phyloP scores from a whole-genome alignment of 1,284 basidiomycete genomes.

The Heterobasidion occidentale region DNA sequence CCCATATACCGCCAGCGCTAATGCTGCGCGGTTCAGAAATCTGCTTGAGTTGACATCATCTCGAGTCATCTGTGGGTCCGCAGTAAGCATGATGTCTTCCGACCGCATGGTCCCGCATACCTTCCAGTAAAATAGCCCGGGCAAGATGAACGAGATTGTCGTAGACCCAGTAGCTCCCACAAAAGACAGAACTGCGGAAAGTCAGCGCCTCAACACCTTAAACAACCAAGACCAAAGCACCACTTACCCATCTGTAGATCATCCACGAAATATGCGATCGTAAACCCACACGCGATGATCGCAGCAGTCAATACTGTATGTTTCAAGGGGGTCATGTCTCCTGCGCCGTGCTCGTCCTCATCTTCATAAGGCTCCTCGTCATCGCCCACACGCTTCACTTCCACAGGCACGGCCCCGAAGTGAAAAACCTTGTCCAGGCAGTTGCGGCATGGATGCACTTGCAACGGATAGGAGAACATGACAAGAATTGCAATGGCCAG shows the following conservation, averaged over 20 bases:
- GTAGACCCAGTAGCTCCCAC: slow-evolving; percentile 97
- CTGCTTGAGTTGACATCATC: slow-evolving; percentile 53
- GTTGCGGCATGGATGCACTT: slow-evolving; percentile 90
- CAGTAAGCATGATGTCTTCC: slow-evolving; percentile 8
- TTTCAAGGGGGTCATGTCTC: slow-evolving; percentile 67
- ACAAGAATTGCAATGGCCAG: slow-evolving; percentile 90
- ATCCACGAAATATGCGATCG: slow-evolving; percentile 78
- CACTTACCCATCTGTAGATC: slow-evolving; percentile 75
- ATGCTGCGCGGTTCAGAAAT: slow-evolving; percentile 51
- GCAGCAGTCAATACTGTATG: slow-evolving; percentile 69
- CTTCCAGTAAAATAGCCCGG: slow-evolving; percentile 83
- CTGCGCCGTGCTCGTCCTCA: slow-evolving; percentile 45
- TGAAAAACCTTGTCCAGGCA: slow-evolving; percentile 88
- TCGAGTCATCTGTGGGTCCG: slow-evolving; percentile 52
- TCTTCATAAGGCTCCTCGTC: slow-evolving; percentile 38
- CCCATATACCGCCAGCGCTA: slow-evolving; percentile 72
- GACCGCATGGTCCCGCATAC: slow-evolving; percentile 24
- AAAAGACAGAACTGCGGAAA: slow-evolving; percentile 75
- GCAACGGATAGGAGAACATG: slow-evolving; percentile 87
- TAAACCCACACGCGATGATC: slow-evolving; percentile 67
- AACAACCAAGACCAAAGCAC: not conserved
- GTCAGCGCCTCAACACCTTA: not conserved
- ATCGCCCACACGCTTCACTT: slow-evolving; percentile 16
- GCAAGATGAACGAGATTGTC: slow-evolving; percentile 95
- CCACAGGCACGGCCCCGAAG: slow-evolving; percentile 20